phyloP scores from a whole-genome alignment of 768 basidiomycete genomes.

The Pholiota conissans region DNA sequence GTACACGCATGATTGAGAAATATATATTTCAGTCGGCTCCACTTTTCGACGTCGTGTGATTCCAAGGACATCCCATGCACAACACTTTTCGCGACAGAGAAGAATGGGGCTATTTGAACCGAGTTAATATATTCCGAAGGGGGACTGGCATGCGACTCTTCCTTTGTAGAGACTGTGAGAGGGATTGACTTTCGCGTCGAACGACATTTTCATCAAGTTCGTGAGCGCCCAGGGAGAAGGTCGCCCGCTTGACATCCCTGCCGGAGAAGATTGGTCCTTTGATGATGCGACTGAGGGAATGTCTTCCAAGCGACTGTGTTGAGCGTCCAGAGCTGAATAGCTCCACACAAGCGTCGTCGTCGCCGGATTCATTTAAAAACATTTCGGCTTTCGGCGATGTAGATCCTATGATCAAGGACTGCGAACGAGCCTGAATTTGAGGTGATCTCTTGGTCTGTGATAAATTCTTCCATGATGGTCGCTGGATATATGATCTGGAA shows the following conservation, averaged over 20 bases:
- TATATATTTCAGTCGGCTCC: neutral
- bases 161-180: constrained; percentile 17
- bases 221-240: constrained; percentile 18
- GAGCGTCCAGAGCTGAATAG: neutral
- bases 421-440: neutral
- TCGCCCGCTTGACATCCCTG: constrained; percentile 22
- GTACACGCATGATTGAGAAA: neutral
- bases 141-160: constrained; percentile 47
- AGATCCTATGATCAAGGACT: constrained; percentile 1
- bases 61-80: neutral
- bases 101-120: constrained; percentile 36
- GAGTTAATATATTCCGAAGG: constrained; percentile 45
- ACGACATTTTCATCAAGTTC: constrained; percentile 35
- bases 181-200: constrained; percentile 24
- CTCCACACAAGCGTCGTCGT: neutral
- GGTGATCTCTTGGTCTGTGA: neutral
- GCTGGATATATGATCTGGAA: neutral
- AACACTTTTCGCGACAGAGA: neutral
- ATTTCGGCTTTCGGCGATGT: neutral
- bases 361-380: neutral
- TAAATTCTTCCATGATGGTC: constrained; percentile 3
- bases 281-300: constrained; percentile 32
- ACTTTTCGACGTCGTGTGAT: constrained; percentile 2
- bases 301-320: constrained; percentile 26
- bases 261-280: constrained; percentile 24